Percentiles rank a stretch among this genome's conserved stretches.
These are phyloP conservation scores for Berkeleyomyces rouxiae DNA, from an alignment of 2,329 filamentous ascomycete species.

Conservation along the genomic window DNA sequence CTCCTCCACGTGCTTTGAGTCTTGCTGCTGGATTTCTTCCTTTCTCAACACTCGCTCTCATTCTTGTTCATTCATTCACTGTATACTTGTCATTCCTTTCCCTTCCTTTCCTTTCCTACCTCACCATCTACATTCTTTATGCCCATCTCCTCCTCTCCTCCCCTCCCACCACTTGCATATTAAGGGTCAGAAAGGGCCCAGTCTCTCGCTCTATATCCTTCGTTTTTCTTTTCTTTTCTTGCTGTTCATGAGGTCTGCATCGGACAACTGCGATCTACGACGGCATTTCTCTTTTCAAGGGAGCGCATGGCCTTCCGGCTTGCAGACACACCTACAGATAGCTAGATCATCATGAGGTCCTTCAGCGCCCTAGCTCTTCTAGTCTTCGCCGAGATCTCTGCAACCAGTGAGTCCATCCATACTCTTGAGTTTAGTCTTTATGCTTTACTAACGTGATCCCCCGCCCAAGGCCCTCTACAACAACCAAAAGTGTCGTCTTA, in stretches of 20 bases:
- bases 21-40: too few relatives aligned
- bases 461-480: not conserved
- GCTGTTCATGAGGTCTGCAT: constrained; percentile 6
- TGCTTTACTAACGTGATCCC: not conserved
- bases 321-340: not conserved
- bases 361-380: not conserved
- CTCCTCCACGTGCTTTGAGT: not conserved
- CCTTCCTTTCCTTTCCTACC: not conserved
- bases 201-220: not conserved
- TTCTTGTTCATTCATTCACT: not conserved
- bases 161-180: not conserved
- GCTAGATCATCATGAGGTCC: not conserved
- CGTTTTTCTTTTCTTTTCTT: not conserved
- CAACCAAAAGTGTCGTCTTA: not conserved
- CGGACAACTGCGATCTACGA: not conserved
- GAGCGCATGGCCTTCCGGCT: constrained; percentile 1
- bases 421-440: not conserved
- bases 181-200: not conserved
- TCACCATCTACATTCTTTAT: not conserved
- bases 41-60: not conserved
- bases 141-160: not conserved
- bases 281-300: not conserved
- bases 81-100: not conserved
- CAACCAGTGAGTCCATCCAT: not conserved
- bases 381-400: not conserved